Evolutionary conservation across 1,284 basidiomycete genomes (phyloP), one percentile per base, ranked within the genome.

Genomic region (Microbotryomycetes sp.): DNA sequence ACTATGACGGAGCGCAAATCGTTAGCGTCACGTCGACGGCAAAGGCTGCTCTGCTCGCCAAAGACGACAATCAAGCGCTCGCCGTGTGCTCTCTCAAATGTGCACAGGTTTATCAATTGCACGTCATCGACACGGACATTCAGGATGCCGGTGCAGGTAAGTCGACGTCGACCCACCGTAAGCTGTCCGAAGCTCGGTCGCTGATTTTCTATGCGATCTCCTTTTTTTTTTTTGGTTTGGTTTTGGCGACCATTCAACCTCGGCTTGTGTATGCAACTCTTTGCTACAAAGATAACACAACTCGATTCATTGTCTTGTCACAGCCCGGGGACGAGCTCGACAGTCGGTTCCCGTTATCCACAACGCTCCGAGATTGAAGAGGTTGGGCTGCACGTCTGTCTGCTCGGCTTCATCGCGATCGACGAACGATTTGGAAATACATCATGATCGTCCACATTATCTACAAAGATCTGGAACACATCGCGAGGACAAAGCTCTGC

Each of bases 41-140:
- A 4, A 49, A 56, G 23, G 70, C 70, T 2, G 69, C 70, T 2
- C 46, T 60, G 35, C 23, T 61, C 29, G 70, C 61, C 0, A 2
- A 15, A 4, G 15, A 48, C 11, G 69, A 70, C 28, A 30, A 45
- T 1, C 55, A 61, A n/a, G 64, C 58, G 15, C 46, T 70, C 27
- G 70, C 70, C 7, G 66, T 71, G 27, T 70, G 67, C 24, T 67
- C 69, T 4, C 29, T 62, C 18, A 65, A 66, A 45, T 71, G 70
- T 47, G 65, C 69, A 1, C 61, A 69, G 30, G 68, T 70, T 27
- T 71, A 71, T 27, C 60, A 46, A 5, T 58, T 71, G 2, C 48
- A 60, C 4, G 59, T 70, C 0, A 48, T 71, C 2, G 70, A 71
- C 41, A 66, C 52, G 3, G 61, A 71, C 26, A 70, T 71, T 7